Base-by-base conservation (phyloP, 495 filamentous ascomycete species). In the Neurospora sp. region DNA sequence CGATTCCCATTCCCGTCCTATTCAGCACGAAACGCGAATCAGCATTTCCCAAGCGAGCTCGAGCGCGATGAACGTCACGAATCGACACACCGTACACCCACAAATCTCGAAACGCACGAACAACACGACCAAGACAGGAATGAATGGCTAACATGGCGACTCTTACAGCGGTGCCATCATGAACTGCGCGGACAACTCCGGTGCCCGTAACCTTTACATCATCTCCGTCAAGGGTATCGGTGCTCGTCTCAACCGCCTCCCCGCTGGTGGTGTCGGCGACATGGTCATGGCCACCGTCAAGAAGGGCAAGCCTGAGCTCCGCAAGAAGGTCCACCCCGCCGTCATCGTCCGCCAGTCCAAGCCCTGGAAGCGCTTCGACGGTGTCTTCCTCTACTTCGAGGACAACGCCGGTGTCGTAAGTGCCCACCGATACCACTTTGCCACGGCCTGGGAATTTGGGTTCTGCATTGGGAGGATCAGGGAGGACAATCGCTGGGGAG, bases 221-320 rank as follows among this genome's bases (percentile, higher is more conserved):
- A 98, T 99, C 88, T 96, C 96, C 83, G 96, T 99, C 85, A 97
- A 96, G 89, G 96, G 96, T 88, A 94, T 96, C 82, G 96, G 96
- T 89, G 96, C 96, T 77, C 94, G 96, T 77, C 92, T 99, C 76
- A 99, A 99, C 90, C 90, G 96, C 84, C 91, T 99, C 76, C 96
- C 96, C 78, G 96, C 96, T 80, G 96, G 92, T 71, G 96, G 96
- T 89, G 96, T 98, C 80, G 95, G 95, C 79, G 96, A 99, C 88
- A 98, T 99, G 96, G 96, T 99, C 80, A 99, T 99, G 96, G 94
- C 95, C 74, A 98, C 96, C 76, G 96, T 99, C 86, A 98, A 99
- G 93, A 99, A 99, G 93, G 81, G 95, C 84, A 99, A 99, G 93
- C 95, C 96, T 70, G 95, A 99, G 87, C 88, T 99, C 80, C 89